These are phyloP conservation scores for Trichoderma cornu-damae DNA, from an alignment of 2,329 filamentous ascomycete species.

Conservation along the genomic window DNA sequence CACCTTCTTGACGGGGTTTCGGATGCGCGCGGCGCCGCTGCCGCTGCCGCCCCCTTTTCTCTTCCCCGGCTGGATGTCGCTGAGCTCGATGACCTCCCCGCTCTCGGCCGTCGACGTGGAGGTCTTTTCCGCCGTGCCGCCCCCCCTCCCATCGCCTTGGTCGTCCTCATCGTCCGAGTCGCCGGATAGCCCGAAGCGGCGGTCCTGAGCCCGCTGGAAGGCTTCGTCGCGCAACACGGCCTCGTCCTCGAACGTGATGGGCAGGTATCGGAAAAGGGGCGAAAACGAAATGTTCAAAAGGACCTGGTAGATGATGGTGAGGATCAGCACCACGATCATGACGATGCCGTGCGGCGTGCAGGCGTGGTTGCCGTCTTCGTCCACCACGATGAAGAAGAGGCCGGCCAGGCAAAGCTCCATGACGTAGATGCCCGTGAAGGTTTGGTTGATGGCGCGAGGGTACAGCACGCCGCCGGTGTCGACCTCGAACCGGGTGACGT, in stretches of 20 bases:
- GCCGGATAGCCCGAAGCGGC: slow-evolving; percentile 58
- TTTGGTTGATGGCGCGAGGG: slow-evolving; percentile 87
- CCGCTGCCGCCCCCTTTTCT: slow-evolving; percentile 14
- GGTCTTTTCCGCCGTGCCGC: slow-evolving; percentile 23
- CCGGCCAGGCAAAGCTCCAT: slow-evolving; percentile 90
- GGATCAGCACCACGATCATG: slow-evolving; percentile 70
- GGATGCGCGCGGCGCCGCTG: slow-evolving; percentile 26
- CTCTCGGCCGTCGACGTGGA: slow-evolving; percentile 32
- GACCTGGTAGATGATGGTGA: slow-evolving; percentile 74
- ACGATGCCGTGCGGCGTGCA: slow-evolving; percentile 74
- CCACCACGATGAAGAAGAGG: slow-evolving; percentile 73
- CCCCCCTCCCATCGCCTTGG: slow-evolving; percentile 34
- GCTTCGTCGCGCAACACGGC: slow-evolving; percentile 85
- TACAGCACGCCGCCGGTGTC: slow-evolving; percentile 93
- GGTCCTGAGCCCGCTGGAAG: slow-evolving; percentile 73
- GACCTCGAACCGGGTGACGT: slow-evolving; percentile 81
- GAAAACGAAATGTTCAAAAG: slow-evolving; percentile 78
- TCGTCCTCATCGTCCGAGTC: slow-evolving; percentile 47
- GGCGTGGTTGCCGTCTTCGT: slow-evolving; percentile 47
- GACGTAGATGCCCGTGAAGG: slow-evolving; percentile 90
- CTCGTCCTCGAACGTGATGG: slow-evolving; percentile 93
- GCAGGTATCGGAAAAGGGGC: slow-evolving; percentile 81
- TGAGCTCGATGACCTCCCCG: slow-evolving; percentile 37
- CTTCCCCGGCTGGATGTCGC: slow-evolving; percentile 30
- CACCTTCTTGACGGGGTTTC: slow-evolving; percentile 45